Evolutionary conservation across 331 rosid species (phyloP), one percentile per base, ranked within the genome.

Genomic region (Malus hybrid): DNA sequence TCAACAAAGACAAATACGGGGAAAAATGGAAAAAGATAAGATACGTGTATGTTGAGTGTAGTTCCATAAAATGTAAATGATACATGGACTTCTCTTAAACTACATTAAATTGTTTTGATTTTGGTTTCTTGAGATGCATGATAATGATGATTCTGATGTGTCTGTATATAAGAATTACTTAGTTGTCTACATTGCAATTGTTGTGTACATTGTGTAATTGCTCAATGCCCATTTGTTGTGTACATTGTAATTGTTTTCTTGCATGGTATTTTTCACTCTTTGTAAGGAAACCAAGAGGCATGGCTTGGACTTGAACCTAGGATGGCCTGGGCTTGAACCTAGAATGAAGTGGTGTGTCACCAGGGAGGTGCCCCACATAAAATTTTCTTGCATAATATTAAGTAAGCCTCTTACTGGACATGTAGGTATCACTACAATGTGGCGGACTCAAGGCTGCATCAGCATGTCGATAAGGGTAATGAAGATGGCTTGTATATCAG

Each of bases 401-500:
- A 74, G 68, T 76, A 70, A 34, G 31, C 44, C 52, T 72, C 57
- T 65, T 80, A 33, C 67, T 70, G 69, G 81, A 68, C 65, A 71
- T 85, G 75, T 78, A 93, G 98, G 78, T 93, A 93, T 84, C 98
- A 93, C 86, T 93, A 93, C 81, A 93, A 93, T 78, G 98, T 93
- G 65, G 91, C 98, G 2, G 98, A 93, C 78, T 63, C 86, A 24
- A 93, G 98, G 90, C 87, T 93, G 77, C 85, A 74, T 56, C 98
- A 93, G 84, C 98, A 93, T 76, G 91, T 93, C 28, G 97, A 93
- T 76, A 90, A 93, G 90, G 98, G 98, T 73, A 93, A 89, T 71
- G 98, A 90, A 82, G 97, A 93, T 81, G 98, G 98, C 63, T 79
- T 93, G 73, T 86, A 83, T 71, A 93, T 93, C 84, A 93, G 97